Base-by-base conservation (phyloP, 2,329 filamentous ascomycete genomes). In the Verticillium isaacii region DNA sequence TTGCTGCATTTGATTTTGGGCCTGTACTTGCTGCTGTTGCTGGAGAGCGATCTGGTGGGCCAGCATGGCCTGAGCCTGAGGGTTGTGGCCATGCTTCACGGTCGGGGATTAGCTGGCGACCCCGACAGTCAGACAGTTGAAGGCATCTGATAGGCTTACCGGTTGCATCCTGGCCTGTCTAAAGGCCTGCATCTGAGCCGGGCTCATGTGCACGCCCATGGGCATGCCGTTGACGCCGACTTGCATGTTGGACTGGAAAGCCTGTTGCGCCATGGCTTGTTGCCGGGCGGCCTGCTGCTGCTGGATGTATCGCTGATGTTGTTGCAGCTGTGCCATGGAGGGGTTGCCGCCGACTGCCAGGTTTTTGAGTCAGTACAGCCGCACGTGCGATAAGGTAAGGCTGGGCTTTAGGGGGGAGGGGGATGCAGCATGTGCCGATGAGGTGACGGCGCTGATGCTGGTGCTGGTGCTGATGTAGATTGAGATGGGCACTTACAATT, bases 281-380 rank as follows among this genome's bases (percentile, higher is more conserved):
- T 87, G 83, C 58, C 81, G 76, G 25, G 75, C 74, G 61, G 82
- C 77, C 61, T 79, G 76, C 61, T 83, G 82, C 64, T 85, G 82
- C 55, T 87, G 84, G 50, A 85, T 77, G 4, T 83, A 75, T 61
- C 85, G 81, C 64, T 86, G 84, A 45, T 45, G 39, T 65, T 87
- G 84, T 58, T 80, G 80, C 63, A 85, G 68, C 59, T 80, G 77
- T 61, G 77, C 69, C 6, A 74, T 57, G 32, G 70, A 68, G 29
- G 70, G 74, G 60, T 73, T 75, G 63, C 73, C 72, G 17, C 67
- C 67, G 36, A 68, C 71, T 67, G n/a, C 3, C 60, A 55, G 19
- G 12, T 12, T 29, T 32, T 23, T 59, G 37, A 59, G 57, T 59
- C 39, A 50, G 57, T 32, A 45, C 23, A 32, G 52, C 9, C 19